Base-by-base conservation (phyloP, 2,329 filamentous ascomycete species). In the Trichoderma pleuroti region DNA sequence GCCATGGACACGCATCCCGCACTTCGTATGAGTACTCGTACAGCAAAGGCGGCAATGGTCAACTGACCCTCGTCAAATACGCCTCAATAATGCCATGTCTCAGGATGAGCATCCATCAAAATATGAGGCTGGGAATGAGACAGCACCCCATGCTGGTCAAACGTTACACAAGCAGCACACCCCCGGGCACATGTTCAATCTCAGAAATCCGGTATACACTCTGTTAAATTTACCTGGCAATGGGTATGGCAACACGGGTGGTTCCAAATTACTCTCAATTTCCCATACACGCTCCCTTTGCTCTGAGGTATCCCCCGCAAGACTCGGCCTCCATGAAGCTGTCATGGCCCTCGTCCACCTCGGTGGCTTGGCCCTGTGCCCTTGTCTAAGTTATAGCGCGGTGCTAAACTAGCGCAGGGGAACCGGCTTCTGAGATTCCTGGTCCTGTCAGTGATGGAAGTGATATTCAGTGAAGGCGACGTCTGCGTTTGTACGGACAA, bases 391-490 rank as follows among this genome's bases (percentile, higher is more conserved):
- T 78, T 76, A 80, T 90, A 90, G 79, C 90, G 90, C 73, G 90
- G 82, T 54, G 90, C 81, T 46, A 91, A 85, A 73, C 81, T 85
- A 74, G 86, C 86, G 36, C 88, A 88, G 66, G 85, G 84, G 71
- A 87, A 87, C 70, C 87, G 86, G 68, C 84, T 82, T 32, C 88
- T 89, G 72, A 90, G 90, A 72, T 88, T 88, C 74, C 87, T 88
- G 69, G 85, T 86, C 63, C 83, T 83, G 71, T 84, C 86, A 26
- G 87, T 88, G 78, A 89, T 81, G 76, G 89, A 81, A 73, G 85
- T 75, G 21, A 81, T 76, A 56, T 56, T 30, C 32, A 36, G 49
- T 24, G 16, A 67, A 30, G 64, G 36, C n/a, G 46, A 18, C 28
- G 24, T 57, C 21, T 67, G 34, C 11, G 14, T n/a, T 57, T 30